Conservation (phyloP, 768 basidiomycete genomes). For the Boletus bicolor region DNA sequence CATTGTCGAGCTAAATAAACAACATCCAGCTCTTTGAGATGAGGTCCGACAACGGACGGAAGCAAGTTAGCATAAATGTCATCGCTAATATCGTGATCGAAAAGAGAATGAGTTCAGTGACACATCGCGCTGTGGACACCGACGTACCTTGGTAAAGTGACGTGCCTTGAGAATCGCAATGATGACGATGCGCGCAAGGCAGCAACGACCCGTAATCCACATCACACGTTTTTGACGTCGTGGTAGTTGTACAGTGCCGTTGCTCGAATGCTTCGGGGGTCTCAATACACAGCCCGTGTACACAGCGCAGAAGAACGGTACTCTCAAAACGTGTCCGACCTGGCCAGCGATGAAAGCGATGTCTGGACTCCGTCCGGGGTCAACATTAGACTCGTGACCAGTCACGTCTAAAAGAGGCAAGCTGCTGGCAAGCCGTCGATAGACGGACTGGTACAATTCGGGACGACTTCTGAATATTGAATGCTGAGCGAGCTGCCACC, state of each 20-base stretch:
- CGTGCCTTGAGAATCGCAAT: slow-evolving; percentile 61
- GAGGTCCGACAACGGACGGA: slow-evolving; percentile 52
- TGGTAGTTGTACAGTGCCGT: slow-evolving; percentile 41
- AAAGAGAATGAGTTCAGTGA: not conserved
- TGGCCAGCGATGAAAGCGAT: slow-evolving; percentile 46
- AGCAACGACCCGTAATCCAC: slow-evolving; percentile 65
- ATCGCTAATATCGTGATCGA: slow-evolving; percentile 57
- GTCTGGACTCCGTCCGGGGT: slow-evolving; percentile 64
- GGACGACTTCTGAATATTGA: too few relatives aligned
- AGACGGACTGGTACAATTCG: too few relatives aligned
- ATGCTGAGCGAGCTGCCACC: too few relatives aligned
- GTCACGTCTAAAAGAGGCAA: too few relatives aligned
- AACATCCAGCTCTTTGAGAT: slow-evolving; percentile 67
- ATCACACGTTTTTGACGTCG: slow-evolving; percentile 55
- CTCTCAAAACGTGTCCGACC: slow-evolving; percentile 52
- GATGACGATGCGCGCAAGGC: slow-evolving; percentile 69
- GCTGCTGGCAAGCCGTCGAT: too few relatives aligned
- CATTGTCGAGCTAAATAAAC: slow-evolving; percentile 71
- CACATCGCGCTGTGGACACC: not conserved
- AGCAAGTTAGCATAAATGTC: slow-evolving; percentile 75
- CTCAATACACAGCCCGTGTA: not conserved
- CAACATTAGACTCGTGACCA: too few relatives aligned
- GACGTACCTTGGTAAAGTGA: slow-evolving; percentile 68
- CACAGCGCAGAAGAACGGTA: not conserved
- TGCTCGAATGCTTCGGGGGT: slow-evolving; percentile 24